These are phyloP conservation scores for Magnusiomyces fungicola DNA, from an alignment of 1,139 yeast species.

Conservation along the genomic window DNA sequence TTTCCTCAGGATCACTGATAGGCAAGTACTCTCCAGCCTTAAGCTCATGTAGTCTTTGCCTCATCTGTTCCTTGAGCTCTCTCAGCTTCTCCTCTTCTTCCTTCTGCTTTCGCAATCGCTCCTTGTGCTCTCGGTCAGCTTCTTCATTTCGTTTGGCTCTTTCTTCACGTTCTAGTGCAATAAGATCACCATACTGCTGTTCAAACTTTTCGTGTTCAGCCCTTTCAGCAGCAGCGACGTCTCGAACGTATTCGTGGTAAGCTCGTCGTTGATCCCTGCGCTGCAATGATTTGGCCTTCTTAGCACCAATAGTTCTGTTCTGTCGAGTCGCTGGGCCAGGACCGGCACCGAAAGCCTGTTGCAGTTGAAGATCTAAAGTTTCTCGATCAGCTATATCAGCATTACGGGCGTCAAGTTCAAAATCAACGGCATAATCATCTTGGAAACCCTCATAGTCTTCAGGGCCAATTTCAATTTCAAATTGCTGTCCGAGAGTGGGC, in stretches of 20 bases:
- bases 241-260: slow-evolving; percentile 16
- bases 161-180: slow-evolving; percentile 12
- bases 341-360: slow-evolving; percentile 6
- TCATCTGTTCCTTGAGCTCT: slow-evolving; percentile 7
- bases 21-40: slow-evolving; percentile 9
- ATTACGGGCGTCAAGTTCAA: slow-evolving; percentile 12
- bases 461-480: slow-evolving; percentile 9
- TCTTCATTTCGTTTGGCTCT: slow-evolving; percentile 13
- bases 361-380: slow-evolving; percentile 7
- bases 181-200: slow-evolving; percentile 11
- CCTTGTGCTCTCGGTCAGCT: slow-evolving; percentile 12
- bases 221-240: slow-evolving; percentile 10
- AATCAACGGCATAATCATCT: slow-evolving; percentile 10
- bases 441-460: slow-evolving; percentile 15
- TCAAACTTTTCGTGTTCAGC: slow-evolving; percentile 16
- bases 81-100: slow-evolving; percentile 9
- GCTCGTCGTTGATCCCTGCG: slow-evolving; percentile 16
- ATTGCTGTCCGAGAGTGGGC: background rate
- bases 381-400: slow-evolving; percentile 6
- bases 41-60: slow-evolving; percentile 9
- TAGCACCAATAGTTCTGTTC: slow-evolving; percentile 15
- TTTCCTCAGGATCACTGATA: slow-evolving; percentile 3
- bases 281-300: slow-evolving; percentile 17
- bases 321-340: slow-evolving; percentile 6
- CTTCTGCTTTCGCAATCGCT: slow-evolving; percentile 10